phyloP scores from a whole-genome alignment of 2,329 filamentous ascomycete genomes.

The Huntiella abstrusa region DNA sequence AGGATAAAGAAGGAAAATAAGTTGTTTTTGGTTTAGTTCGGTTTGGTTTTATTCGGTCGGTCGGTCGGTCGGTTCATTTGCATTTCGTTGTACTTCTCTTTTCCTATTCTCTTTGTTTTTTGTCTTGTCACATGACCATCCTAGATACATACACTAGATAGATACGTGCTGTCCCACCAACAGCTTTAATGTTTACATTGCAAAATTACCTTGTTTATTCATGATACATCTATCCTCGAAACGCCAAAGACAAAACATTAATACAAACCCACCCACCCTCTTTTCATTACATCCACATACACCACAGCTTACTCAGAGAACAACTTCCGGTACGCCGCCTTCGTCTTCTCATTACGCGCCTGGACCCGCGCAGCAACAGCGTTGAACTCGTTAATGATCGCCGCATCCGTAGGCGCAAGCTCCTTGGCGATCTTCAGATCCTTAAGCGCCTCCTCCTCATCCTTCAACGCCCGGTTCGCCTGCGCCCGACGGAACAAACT shows the following conservation, averaged over 20 bases:
- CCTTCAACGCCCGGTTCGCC: constrained; percentile 58
- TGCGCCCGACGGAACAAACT: constrained; percentile 67
- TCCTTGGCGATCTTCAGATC: constrained; percentile 59
- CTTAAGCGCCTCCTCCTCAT: constrained; percentile 62
- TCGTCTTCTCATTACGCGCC: constrained; percentile 67
- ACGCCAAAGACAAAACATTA: background rate
- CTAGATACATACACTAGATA: background rate
- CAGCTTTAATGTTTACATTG: background rate
- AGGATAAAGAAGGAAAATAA: background rate
- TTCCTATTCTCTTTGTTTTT: constrained; percentile 5
- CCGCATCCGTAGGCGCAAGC: constrained; percentile 56
- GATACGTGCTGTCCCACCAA: background rate
- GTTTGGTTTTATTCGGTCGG: background rate
- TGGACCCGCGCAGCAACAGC: constrained; percentile 59
- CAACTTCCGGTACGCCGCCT: constrained; percentile 82
- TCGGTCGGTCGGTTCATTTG: background rate
- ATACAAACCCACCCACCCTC: no score
- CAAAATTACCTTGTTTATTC: background rate
- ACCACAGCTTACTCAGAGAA: constrained; percentile 29
- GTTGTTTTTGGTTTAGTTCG: background rate
- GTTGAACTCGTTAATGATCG: constrained; percentile 54
- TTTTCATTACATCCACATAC: background rate
- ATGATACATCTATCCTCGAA: background rate
- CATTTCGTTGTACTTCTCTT: background rate
- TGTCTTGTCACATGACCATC: constrained; percentile 1